Evolutionary conservation across 2,329 filamentous ascomycete species (phyloP), one percentile per base, ranked within the genome.

Genomic region (Trichoderma breve): DNA sequence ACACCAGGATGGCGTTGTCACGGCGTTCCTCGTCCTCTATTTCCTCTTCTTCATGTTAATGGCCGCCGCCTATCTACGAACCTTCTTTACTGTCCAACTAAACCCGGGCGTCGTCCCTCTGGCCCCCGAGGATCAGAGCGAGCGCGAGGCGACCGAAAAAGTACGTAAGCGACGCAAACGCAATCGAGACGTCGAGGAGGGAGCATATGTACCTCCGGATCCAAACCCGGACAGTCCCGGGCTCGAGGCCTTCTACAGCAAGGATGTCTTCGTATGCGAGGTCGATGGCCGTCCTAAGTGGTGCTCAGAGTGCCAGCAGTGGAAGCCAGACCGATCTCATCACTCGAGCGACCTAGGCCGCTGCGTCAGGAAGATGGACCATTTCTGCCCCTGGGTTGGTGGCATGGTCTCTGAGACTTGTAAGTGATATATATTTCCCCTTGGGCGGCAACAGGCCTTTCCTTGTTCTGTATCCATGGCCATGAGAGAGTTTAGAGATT

Each of bases 351-450:
- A 97, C 78, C 84, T 96, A 14, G 89, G 89, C 64, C 87, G 94
- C 57, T 98, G 95, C 78, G 92, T 97, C 26, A 84, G 88, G 53
- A 96, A 96, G 77, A 96, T 98, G 92, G 95, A 98, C 74, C 95
- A 98, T 79, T 96, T 95, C 77, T 99, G 96, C 78, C 96, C 95
- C 0, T 98, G 92, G 92, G 95, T 97, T n/a, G 95, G 95, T 4
- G 96, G 95, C 26, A 93, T 97, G 75, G 91, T 99, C 11, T 92
- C 90, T 0, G 95, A 98, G 80, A 94, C 90, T 2, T 90, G 88
- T 89, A 77, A 79, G 87, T 81, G 18, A 7, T 7, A 26, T 1
- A 21, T 32, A 11, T 30, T 58, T 5, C 24, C 51, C 24, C 18
- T 36, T 24, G 5, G 7, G 3, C 15, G 43, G 51, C 24, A n/a